These are phyloP conservation scores for Trametes villosa DNA, from an alignment of 768 basidiomycete species.

Conservation along the genomic window DNA sequence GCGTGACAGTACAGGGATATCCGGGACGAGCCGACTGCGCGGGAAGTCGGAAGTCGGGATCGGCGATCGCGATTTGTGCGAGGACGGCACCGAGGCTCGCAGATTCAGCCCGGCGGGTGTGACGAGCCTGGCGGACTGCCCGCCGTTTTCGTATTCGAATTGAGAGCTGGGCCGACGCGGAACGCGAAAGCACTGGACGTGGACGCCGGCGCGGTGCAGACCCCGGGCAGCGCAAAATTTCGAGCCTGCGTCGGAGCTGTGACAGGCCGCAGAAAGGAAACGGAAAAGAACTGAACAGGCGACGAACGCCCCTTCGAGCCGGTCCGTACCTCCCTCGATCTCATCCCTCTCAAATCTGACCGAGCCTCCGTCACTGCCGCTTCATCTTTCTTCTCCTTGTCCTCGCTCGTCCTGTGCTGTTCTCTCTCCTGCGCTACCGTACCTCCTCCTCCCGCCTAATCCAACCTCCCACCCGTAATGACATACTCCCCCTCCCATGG, in stretches of 20 bases:
- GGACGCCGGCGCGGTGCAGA: not conserved
- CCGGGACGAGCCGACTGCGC: not conserved
- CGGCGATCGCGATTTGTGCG: slow-evolving; percentile 11
- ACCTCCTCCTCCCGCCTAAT: slow-evolving; percentile 25
- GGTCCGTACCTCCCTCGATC: slow-evolving; percentile 14
- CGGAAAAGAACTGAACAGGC: slow-evolving; percentile 9
- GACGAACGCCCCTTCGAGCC: not conserved
- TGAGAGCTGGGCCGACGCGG: not conserved
- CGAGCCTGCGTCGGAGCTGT: no score
- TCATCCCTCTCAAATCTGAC: slow-evolving; percentile 13
- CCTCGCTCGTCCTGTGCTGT: slow-evolving; percentile 5
- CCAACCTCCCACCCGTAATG: slow-evolving; percentile 21
- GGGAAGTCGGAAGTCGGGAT: slow-evolving; percentile 10
- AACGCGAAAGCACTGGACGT: not conserved
- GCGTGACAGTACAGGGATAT: no score
- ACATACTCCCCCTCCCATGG: slow-evolving; percentile 25
- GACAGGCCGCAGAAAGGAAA: not conserved
- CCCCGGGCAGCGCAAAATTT: slow-evolving; percentile 27
- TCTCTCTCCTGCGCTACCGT: slow-evolving; percentile 3
- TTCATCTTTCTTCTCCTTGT: slow-evolving; percentile 7
- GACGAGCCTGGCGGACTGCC: no score
- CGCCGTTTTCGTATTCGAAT: no score
- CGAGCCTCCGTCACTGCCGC: slow-evolving; percentile 9
- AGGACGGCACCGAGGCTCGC: slow-evolving; percentile 5
- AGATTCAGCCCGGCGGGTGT: no score